phyloP scores from a whole-genome alignment of 768 basidiomycete genomes.

The Cystoderma amianthinum region DNA sequence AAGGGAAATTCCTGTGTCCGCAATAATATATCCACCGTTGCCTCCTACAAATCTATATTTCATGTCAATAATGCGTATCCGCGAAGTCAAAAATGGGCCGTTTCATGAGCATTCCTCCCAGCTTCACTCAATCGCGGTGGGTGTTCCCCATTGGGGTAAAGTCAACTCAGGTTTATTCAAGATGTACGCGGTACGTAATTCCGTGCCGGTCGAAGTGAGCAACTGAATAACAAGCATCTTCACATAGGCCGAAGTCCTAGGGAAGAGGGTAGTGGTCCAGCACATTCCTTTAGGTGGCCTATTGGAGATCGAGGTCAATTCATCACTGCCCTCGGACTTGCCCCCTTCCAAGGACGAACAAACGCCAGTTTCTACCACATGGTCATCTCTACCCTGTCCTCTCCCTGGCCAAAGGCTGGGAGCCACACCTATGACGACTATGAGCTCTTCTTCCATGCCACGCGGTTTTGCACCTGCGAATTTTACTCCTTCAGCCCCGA shows the following conservation, averaged over 20 bases:
- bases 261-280: constrained; percentile 95
- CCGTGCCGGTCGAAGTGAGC: background rate
- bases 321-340: constrained; percentile 6
- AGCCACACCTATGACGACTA: background rate
- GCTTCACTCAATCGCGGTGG: constrained; percentile 76
- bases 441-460: background rate
- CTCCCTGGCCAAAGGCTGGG: background rate
- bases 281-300: constrained; percentile 84
- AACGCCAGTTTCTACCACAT: background rate
- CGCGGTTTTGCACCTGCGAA: background rate
- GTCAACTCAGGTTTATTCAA: constrained; percentile 87
- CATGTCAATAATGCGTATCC: constrained; percentile 71
- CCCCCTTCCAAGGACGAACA: background rate
- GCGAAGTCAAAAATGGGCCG: constrained; percentile 76
- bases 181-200: constrained; percentile 81
- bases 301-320: constrained; percentile 50
- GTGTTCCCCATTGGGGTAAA: constrained; percentile 89
- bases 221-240: no score
- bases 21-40: constrained; percentile 51
- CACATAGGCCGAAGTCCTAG: constrained; percentile 88
- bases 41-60: constrained; percentile 76
- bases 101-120: constrained; percentile 93
- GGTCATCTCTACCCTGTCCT: background rate
- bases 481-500: background rate
- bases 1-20: constrained; percentile 52